A percentile compares a stretch with the other conserved stretches of the same genome.
phyloP scores from a whole-genome alignment of 768 basidiomycete species.

The Thelephora aurantiotincta region DNA sequence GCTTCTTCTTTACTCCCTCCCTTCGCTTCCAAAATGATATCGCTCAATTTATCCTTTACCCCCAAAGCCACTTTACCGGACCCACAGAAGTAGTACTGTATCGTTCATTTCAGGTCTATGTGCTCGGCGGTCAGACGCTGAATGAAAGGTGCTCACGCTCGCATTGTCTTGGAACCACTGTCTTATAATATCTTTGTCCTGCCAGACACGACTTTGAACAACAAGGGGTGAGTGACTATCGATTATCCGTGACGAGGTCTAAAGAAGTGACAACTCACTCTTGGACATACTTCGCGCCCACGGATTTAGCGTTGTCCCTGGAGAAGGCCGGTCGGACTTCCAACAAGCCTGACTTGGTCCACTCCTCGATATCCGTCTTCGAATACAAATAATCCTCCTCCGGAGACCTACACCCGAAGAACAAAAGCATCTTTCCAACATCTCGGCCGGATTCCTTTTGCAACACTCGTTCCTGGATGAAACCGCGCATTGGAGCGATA shows the following conservation, averaged over 20 bases:
- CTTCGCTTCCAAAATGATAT: constrained; percentile 19
- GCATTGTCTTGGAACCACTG: constrained; percentile 20
- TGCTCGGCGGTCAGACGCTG: not conserved
- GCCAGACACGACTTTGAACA: constrained; percentile 24
- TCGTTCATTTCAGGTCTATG: not conserved
- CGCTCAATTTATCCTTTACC: constrained; percentile 22
- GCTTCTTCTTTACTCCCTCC: constrained; percentile 8
- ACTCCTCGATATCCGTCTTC: constrained; percentile 26
- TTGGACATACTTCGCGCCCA: constrained; percentile 17
- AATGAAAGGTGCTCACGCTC: constrained; percentile 15
- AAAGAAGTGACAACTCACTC: constrained; percentile 10
- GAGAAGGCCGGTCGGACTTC: constrained; percentile 31
- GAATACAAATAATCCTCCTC: constrained; percentile 28
- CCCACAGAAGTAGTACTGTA: constrained; percentile 31
- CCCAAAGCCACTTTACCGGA: constrained; percentile 24
- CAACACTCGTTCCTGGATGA: constrained; percentile 34
- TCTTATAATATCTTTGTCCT: constrained; percentile 24
- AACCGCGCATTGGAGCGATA: constrained; percentile 34
- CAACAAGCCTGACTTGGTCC: constrained; percentile 27
- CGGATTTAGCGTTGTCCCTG: constrained; percentile 8
- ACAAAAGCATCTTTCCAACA: constrained; percentile 26
- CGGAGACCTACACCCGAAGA: constrained; percentile 32
- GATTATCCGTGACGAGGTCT: not conserved
- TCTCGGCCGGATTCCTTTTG: constrained; percentile 29
- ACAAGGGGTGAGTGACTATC: not conserved